phyloP scores from a whole-genome alignment of 768 basidiomycete genomes.

The Cantharellus anzutake region DNA sequence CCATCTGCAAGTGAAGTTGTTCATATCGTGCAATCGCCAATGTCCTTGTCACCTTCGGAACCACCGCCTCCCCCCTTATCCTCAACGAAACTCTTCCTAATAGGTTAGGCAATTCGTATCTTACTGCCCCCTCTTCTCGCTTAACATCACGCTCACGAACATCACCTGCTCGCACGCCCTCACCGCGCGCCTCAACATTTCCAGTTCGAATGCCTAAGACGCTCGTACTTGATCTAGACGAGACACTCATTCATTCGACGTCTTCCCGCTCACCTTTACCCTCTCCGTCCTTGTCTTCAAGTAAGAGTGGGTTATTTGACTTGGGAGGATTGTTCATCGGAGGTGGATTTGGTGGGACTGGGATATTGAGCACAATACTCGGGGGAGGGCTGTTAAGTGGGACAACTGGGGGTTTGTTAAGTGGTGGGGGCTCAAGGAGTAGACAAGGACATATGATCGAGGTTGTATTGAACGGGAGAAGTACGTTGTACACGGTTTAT shows the following conservation, averaged over 20 bases:
- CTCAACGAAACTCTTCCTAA: not conserved
- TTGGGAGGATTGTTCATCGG: constrained; percentile 27
- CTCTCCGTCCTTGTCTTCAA: constrained; percentile 21
- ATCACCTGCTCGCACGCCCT: not conserved
- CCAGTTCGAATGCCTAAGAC: constrained; percentile 80
- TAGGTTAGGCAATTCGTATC: not conserved
- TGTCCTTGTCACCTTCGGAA: not conserved
- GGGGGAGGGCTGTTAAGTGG: constrained; percentile 11
- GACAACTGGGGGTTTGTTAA: not conserved
- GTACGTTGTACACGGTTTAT: constrained; percentile 93
- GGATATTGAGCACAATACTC: constrained; percentile 9
- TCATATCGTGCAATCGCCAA: not conserved
- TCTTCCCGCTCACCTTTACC: constrained; percentile 41
- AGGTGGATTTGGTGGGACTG: constrained; percentile 13
- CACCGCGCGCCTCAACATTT: constrained; percentile 14
- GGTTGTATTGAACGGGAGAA: constrained; percentile 72
- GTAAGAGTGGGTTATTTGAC: constrained; percentile 34
- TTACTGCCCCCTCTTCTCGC: not conserved
- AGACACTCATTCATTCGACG: constrained; percentile 96
- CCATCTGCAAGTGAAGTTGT: not conserved
- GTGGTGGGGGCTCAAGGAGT: constrained; percentile 20
- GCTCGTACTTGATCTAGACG: constrained; percentile 91
- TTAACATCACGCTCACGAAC: not conserved
- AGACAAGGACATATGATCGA: constrained; percentile 77
- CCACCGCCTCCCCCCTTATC: not conserved